Conservation (phyloP, 2,329 filamentous ascomycete species). For the Fusarium longipes region DNA sequence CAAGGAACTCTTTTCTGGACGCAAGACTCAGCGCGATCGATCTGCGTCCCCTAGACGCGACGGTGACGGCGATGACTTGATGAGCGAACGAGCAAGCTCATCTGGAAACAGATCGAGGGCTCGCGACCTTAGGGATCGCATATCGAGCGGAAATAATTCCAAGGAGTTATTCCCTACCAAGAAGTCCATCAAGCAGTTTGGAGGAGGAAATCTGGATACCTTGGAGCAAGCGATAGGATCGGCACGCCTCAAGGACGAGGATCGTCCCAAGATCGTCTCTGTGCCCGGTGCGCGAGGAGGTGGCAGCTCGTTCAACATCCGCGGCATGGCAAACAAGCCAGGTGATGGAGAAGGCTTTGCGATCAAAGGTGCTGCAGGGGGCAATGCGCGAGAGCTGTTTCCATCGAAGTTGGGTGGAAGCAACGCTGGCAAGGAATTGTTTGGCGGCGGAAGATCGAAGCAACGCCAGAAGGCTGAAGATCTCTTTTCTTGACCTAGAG, state of each 20-base stretch:
- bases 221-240: conserved; percentile 55
- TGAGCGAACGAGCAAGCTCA: conserved; percentile 50
- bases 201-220: conserved; percentile 52
- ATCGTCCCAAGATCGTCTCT: conserved; percentile 68
- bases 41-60: conserved; percentile 64
- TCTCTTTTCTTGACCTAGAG: conserved; percentile 68
- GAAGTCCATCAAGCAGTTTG: conserved; percentile 38
- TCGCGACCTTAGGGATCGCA: conserved; percentile 50
- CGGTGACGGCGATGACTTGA: conserved; percentile 55
- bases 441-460: conserved; percentile 64
- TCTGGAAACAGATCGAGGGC: conserved; percentile 51
- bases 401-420: conserved; percentile 67
- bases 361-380: conserved; percentile 70
- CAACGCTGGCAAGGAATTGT: conserved; percentile 77
- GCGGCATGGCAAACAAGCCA: conserved; percentile 64
- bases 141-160: conserved; percentile 46
- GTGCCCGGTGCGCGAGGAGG: conserved; percentile 56
- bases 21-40: conserved; percentile 54
- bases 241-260: conserved; percentile 52
- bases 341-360: conserved; percentile 63
- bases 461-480: conserved; percentile 76
- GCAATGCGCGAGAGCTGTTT: conserved; percentile 73
- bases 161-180: conserved; percentile 57
- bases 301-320: conserved; percentile 66
- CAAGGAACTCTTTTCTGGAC: conserved; percentile 72